Evolutionary conservation across 1,284 basidiomycete species (phyloP), one percentile per base, ranked within the genome.

Genomic region (Melampsora larici-populina): DNA sequence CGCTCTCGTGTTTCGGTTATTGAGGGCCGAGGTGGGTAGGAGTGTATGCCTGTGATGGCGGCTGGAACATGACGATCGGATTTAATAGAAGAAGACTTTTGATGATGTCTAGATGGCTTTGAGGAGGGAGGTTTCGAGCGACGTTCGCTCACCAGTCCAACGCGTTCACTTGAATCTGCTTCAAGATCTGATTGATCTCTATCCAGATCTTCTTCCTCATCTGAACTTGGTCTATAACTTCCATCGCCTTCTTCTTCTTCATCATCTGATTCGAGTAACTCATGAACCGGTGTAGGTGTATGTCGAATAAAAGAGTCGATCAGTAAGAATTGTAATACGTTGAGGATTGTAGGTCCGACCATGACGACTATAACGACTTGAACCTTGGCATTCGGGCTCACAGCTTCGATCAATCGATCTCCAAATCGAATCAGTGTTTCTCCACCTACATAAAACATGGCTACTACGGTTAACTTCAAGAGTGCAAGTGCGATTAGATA

Each of bases 401-500:
- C 67, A 13, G 49, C 65, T 31, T 76, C 74, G 26, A 76, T 69
- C n/a, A 76, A 29, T 4, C 74, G 48, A 62, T 76, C 58, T 4
- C 74, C 74, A 48, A 76, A 76, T 43, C 48, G 51, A 26, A 76
- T 31, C 33, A 76, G 43, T 0, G 49, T 40, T 29, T 68, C 66
- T 3, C 74, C 74, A 26, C 74, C 74, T 18, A 83, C 88, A 83
- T 90, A 90, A 9, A 91, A 89, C 8, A 97, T 85, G 0, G 87
- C 86, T 46, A 97, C 86, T 18, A 98, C 92, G 65, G 92, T 84
- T 51, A 93, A 84, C 84, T 99, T 98, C 94, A 98, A 97, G n/a
- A 90, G 87, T 0, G 90, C 88, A 31, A 97, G 87, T 0, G 92
- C 88, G 9, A 90, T 85, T 51, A 97, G 88, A 83, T 99, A 99